Evolutionary conservation across 495 filamentous ascomycete genomes (phyloP), one percentile per base, ranked within the genome.

Genomic region (Tirmania nivea): DNA sequence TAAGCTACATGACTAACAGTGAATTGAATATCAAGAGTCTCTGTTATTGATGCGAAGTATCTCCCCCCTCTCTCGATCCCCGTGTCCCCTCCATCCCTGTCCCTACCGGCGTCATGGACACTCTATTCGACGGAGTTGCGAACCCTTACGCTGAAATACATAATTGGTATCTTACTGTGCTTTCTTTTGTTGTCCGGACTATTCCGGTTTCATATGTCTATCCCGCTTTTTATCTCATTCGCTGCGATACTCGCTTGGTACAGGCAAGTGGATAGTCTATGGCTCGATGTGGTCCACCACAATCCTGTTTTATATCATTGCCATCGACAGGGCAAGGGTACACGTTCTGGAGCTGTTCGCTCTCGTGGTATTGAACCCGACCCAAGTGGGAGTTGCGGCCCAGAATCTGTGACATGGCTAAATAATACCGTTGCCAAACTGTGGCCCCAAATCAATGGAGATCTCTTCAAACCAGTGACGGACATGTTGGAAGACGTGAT

Each of bases 401-500:
- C 48, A 3, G 61, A 63, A 42, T 57, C 61, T 8, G 60, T 59
- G 8, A 54, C 60, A 36, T 63, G 61, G 61, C 55, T 63, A 37
- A 63, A 63, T 12, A 57, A 57, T 14, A 55, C 48, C 34, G 55
- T 63, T 34, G 48, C 60, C 1, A 63, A 63, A 25, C 52, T 63
- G 1, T 63, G 61, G 61, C 60, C 61, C 1, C 60, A 63, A 49
- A 42, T 63, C 45, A 63, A 63, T 47, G 52, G 60, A 0, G 60
- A 63, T 35, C 35, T 63, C 8, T 63, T 63, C 36, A 48, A 21
- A 4, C 51, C 60, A 7, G 25, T 63, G 4, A 60, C 62, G 6
- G 61, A 63, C 47, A 50, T 63, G 17, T 53, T 63, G 19, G 61
- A 63, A 34, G 61, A 63, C 36, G 57, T 63, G 9, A 63, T 63